Evolutionary conservation across 768 basidiomycete species (phyloP).

Genomic region (Suillus bovinus): DNA sequence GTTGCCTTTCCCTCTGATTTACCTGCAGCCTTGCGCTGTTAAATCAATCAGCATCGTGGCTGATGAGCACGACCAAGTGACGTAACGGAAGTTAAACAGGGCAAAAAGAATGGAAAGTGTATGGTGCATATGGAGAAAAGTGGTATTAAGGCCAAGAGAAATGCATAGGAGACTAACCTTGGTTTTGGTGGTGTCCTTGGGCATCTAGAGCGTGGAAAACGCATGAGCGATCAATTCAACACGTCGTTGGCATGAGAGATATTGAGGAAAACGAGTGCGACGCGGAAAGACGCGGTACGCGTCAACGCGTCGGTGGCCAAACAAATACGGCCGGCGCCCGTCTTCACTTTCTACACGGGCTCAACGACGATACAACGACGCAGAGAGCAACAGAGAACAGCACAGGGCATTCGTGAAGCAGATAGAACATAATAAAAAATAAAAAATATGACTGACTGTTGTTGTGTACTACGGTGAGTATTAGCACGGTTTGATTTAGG

Average conservation of each 20-base stretch:
- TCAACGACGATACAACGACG: slow-evolving; percentile 25
- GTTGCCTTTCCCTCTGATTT: slow-evolving; percentile 54
- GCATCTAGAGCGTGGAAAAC: slow-evolving; percentile 58
- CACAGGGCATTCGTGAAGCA: slow-evolving; percentile 23
- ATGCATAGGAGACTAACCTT: slow-evolving; percentile 49
- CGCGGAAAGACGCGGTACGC: slow-evolving; percentile 25
- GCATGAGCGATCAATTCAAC: slow-evolving; percentile 37
- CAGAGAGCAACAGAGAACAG: slow-evolving; percentile 12
- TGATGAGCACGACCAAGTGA: slow-evolving; percentile 5
- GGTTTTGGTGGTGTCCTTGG: slow-evolving; percentile 71
- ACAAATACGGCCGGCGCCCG: slow-evolving; percentile 30
- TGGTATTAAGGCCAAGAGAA: slow-evolving; percentile 10
- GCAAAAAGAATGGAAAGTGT: neutral
- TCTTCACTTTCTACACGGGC: slow-evolving; percentile 8
- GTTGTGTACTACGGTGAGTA: slow-evolving; percentile 28
- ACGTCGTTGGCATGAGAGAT: slow-evolving; percentile 37
- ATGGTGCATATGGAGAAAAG: neutral
- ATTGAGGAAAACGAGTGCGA: slow-evolving; percentile 16
- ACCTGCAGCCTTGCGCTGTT: slow-evolving; percentile 73
- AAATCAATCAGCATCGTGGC: slow-evolving; percentile 16
- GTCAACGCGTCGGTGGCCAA: slow-evolving; percentile 41
- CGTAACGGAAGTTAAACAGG: neutral
- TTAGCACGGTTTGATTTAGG: slow-evolving; percentile 33
- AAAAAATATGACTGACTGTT: slow-evolving; percentile 28
- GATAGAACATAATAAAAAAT: slow-evolving; percentile 26